These are phyloP conservation scores for Avena eriantha DNA, from an alignment of 176 grass and related monocot genomes.

Conservation along the genomic window DNA sequence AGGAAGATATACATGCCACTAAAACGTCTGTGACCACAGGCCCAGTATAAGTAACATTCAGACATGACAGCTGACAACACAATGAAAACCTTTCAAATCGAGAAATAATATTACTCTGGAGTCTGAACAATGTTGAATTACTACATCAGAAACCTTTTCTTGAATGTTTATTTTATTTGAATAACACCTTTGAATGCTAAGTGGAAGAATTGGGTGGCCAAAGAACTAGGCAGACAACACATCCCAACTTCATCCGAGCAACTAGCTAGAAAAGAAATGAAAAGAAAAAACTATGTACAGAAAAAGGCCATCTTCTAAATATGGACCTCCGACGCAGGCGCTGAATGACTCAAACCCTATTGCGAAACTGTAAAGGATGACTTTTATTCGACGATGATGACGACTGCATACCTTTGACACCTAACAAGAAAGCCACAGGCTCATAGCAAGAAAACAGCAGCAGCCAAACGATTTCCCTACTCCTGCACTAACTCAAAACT, in stretches of 20 bases:
- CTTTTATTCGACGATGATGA: conserved; percentile 48
- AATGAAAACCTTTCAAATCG: conserved; percentile 18
- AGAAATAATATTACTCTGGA: conserved; percentile 28
- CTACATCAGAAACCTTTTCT: conserved; percentile 28
- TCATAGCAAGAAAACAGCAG: conserved; percentile 49
- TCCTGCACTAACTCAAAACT: conserved; percentile 76
- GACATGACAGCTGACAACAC: conserved; percentile 16
- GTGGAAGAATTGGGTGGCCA: conserved; percentile 44
- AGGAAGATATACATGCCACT: background rate
- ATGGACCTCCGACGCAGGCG: conserved; percentile 42
- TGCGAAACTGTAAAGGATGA: conserved; percentile 45
- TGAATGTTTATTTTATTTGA: conserved; percentile 50
- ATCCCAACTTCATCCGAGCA: conserved; percentile 48
- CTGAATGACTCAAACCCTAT: conserved; percentile 38
- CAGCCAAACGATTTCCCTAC: conserved; percentile 39
- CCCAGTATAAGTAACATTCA: conserved; percentile 1
- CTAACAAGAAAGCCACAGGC: conserved; percentile 46
- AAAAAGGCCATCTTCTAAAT: conserved; percentile 51
- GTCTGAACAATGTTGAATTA: conserved; percentile 46
- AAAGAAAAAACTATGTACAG: conserved; percentile 49
- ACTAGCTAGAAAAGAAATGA: conserved; percentile 46
- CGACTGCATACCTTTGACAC: conserved; percentile 38
- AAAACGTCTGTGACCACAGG: conserved; percentile 21
- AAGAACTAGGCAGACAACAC: conserved; percentile 36
- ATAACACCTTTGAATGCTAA: conserved; percentile 54